Evolutionary conservation across 2,329 filamentous ascomycete species (phyloP).

Genomic region (Uncinocarpus reesii): DNA sequence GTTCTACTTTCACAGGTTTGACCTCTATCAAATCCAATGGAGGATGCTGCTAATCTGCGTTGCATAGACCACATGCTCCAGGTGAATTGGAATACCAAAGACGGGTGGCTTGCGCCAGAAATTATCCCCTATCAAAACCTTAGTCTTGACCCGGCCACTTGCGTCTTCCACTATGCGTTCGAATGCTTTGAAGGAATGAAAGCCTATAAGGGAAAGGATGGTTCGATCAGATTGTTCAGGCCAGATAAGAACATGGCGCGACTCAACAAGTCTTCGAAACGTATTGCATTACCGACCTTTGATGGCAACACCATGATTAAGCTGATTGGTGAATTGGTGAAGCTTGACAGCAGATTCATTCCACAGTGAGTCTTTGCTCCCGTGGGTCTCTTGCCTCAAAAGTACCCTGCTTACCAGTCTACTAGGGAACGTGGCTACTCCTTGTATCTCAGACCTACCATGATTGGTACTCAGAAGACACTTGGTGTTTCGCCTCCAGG

Average conservation of each 20-base stretch:
- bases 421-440: slow-evolving; percentile 65
- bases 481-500: slow-evolving; percentile 87
- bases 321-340: slow-evolving; percentile 68
- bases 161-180: slow-evolving; percentile 97
- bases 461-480: slow-evolving; percentile 94
- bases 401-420: not conserved
- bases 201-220: slow-evolving; percentile 81
- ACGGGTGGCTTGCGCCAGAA: slow-evolving; percentile 72
- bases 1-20: slow-evolving; percentile 76
- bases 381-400: not conserved
- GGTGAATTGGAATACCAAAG: slow-evolving; percentile 76
- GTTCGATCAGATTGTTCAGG: slow-evolving; percentile 75
- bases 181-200: slow-evolving; percentile 99
- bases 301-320: slow-evolving; percentile 63
- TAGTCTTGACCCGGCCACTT: slow-evolving; percentile 87
- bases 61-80: slow-evolving; percentile 85
- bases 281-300: slow-evolving; percentile 88
- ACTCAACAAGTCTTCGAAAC: slow-evolving; percentile 79
- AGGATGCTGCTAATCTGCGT: slow-evolving; percentile 17
- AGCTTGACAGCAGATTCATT: slow-evolving; percentile 81
- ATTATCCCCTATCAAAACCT: slow-evolving; percentile 96
- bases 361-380: slow-evolving; percentile 48
- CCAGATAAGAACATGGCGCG: slow-evolving; percentile 95
- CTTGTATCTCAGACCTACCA: slow-evolving; percentile 86
- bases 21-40: not conserved